Evolutionary conservation across 805 yeast genomes (phyloP).

Genomic region (Isabelozyma heimii): DNA sequence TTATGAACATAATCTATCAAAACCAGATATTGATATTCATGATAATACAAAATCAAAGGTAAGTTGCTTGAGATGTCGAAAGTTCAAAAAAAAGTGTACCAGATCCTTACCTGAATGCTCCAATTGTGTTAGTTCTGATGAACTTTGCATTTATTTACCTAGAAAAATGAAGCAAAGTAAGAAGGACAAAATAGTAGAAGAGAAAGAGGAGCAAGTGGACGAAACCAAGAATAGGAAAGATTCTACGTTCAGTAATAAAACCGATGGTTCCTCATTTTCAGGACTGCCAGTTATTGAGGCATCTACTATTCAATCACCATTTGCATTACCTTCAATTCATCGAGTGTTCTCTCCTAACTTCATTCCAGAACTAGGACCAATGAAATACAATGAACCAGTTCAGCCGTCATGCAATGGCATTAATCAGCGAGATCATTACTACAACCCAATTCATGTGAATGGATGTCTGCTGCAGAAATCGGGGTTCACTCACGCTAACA

Average conservation of each 20-base stretch:
- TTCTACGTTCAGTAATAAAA: not conserved
- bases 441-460: not conserved
- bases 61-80: constrained; percentile 31
- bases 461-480: not conserved
- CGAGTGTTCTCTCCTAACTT: not conserved
- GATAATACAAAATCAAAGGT: constrained; percentile 19
- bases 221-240: not conserved
- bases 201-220: not conserved
- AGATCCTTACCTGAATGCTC: constrained; percentile 29
- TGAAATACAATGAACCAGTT: not conserved
- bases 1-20: constrained; percentile 15
- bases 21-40: constrained; percentile 16
- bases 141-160: constrained; percentile 23
- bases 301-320: not conserved
- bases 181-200: not conserved
- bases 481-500: not conserved
- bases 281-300: not conserved
- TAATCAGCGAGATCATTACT: not conserved
- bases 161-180: constrained; percentile 10
- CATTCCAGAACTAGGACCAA: not conserved
- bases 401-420: not conserved
- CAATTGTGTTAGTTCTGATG: constrained; percentile 27
- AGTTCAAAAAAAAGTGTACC: constrained; percentile 28
- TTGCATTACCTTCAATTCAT: not conserved
- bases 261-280: not conserved